Conservation (phyloP, 2,329 filamentous ascomycete genomes). For the Fusarium goolgardi region DNA sequence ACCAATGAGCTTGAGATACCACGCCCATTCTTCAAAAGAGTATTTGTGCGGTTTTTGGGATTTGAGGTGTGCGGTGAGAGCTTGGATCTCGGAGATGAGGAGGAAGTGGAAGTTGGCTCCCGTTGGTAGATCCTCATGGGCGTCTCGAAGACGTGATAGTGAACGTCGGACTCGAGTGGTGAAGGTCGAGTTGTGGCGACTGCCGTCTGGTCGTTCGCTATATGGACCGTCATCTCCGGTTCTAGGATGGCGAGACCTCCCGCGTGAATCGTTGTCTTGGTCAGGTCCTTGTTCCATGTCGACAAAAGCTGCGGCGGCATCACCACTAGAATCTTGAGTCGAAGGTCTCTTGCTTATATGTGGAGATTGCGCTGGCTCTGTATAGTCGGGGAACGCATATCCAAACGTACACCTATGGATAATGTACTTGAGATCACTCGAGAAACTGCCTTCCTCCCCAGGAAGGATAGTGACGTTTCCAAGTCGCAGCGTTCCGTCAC, state of each 20-base stretch:
- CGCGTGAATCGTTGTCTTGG: conserved; percentile 17
- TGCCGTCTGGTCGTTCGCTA: conserved; percentile 36
- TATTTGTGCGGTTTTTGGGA: conserved; percentile 72
- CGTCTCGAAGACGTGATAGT: conserved; percentile 51
- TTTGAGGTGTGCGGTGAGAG: conserved; percentile 71
- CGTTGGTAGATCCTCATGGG: conserved; percentile 54
- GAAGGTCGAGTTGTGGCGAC: conserved; percentile 35
- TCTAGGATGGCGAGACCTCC: conserved; percentile 14
- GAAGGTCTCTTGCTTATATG: neutral
- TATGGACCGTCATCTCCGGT: conserved; percentile 3
- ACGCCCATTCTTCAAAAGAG: conserved; percentile 86
- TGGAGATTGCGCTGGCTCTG: conserved; percentile 8
- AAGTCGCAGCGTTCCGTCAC: conserved; percentile 65
- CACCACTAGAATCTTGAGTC: neutral
- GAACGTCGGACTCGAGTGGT: conserved; percentile 53
- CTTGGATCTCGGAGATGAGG: conserved; percentile 77
- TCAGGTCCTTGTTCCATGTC: conserved; percentile 24
- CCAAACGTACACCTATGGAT: conserved; percentile 58
- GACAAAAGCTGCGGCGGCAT: conserved; percentile 3
- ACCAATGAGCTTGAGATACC: conserved; percentile 82
- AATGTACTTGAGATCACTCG: conserved; percentile 58
- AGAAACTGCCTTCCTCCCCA: conserved; percentile 65
- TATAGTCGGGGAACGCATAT: conserved; percentile 51
- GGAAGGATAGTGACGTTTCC: conserved; percentile 72
- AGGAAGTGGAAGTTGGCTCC: conserved; percentile 69